Conservation (phyloP, 1,284 basidiomycete species). For the Rhodotorula sp. region DNA sequence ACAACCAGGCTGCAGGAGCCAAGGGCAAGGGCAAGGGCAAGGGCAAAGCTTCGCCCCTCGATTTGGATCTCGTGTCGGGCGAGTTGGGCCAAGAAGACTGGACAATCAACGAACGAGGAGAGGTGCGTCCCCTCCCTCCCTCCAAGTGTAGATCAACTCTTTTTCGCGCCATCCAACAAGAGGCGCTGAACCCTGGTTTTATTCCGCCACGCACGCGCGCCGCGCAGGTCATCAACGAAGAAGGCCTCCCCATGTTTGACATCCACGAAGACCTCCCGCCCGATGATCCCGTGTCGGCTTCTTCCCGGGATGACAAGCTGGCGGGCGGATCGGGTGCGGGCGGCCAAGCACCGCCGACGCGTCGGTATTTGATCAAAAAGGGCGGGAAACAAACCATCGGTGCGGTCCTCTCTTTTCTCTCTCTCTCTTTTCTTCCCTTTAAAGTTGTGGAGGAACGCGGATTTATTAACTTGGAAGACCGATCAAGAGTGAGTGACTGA, state of each 20-base stretch:
- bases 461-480: too few species aligned
- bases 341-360: neutral
- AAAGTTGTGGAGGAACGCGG: too few species aligned
- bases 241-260: constrained; percentile 40
- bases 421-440: too few species aligned
- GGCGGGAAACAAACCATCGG: constrained; percentile 36
- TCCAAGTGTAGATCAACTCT: neutral
- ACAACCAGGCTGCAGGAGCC: neutral
- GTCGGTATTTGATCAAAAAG: constrained; percentile 40
- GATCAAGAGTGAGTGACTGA: too few species aligned
- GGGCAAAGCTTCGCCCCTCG: neutral
- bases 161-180: too few species aligned
- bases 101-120: constrained; percentile 36
- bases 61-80: neutral
- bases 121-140: constrained; percentile 7
- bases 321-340: neutral
- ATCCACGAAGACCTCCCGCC: constrained; percentile 37
- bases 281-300: neutral
- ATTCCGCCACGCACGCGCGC: neutral
- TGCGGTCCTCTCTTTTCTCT: neutral
- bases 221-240: constrained; percentile 40
- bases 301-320: neutral
- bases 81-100: constrained; percentile 30
- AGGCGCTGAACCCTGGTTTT: too few species aligned
- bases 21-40: neutral